Conservation (phyloP, 805 yeast genomes). For the Ogataea nitratoaversa region DNA sequence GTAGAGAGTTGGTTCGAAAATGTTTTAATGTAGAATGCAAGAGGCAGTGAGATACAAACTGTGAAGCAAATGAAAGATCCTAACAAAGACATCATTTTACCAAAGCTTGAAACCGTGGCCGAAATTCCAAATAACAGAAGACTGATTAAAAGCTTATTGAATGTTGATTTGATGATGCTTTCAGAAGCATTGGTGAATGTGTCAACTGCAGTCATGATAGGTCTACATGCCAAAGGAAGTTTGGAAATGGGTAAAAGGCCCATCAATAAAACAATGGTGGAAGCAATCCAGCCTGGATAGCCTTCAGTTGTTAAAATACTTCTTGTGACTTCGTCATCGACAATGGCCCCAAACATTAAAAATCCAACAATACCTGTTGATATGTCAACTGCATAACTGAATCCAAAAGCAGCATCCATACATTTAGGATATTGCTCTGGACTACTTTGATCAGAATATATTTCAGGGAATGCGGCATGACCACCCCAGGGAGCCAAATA, state of each 20-base stretch:
- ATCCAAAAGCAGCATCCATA: slow-evolving; percentile 52
- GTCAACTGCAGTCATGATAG: slow-evolving; percentile 71
- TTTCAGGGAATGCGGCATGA: slow-evolving; percentile 74
- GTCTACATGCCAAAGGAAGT: slow-evolving; percentile 78
- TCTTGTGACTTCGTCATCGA: slow-evolving; percentile 50
- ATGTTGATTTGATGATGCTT: slow-evolving; percentile 7
- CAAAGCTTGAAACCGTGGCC: slow-evolving; percentile 71
- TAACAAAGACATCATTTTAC: slow-evolving; percentile 71
- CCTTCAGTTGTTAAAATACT: slow-evolving; percentile 40
- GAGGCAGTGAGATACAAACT: slow-evolving; percentile 75
- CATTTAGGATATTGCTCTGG: slow-evolving; percentile 54
- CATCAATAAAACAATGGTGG: slow-evolving; percentile 59
- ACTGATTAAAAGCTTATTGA: slow-evolving; percentile 47
- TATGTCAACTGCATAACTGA: slow-evolving; percentile 56
- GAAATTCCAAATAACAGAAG: slow-evolving; percentile 54
- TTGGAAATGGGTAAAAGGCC: slow-evolving; percentile 84
- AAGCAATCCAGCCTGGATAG: slow-evolving; percentile 45
- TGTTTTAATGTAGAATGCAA: slow-evolving; percentile 61
- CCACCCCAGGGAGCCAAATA: slow-evolving; percentile 84
- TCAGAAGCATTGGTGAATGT: slow-evolving; percentile 8
- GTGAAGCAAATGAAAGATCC: slow-evolving; percentile 80
- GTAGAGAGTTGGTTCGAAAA: slow-evolving; percentile 41
- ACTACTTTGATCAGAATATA: slow-evolving; percentile 67
- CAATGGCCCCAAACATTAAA: slow-evolving; percentile 49
- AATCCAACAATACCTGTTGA: slow-evolving; percentile 65